phyloP scores from a whole-genome alignment of 257 asterid species.

The Nicotiana knightiana region DNA sequence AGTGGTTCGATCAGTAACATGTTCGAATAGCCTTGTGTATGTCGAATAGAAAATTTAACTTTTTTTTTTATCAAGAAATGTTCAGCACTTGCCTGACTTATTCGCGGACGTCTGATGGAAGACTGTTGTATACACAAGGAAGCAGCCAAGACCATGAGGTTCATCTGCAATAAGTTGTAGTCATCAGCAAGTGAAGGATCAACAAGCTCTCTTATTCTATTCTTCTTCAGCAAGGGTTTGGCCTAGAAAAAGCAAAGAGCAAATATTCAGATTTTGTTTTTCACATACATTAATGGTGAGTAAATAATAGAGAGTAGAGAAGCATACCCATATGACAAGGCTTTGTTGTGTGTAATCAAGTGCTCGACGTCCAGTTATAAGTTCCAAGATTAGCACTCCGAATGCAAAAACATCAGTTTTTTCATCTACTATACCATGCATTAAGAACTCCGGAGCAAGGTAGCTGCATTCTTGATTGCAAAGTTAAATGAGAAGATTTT shows the following conservation, averaged over 20 bases:
- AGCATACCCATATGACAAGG: slow-evolving; percentile 85
- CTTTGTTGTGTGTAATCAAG: slow-evolving; percentile 84
- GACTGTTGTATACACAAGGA: slow-evolving; percentile 71
- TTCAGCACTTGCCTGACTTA: slow-evolving; percentile 58
- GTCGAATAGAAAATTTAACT: neutral
- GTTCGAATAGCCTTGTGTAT: neutral
- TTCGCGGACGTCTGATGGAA: slow-evolving; percentile 57
- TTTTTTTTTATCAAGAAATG: neutral
- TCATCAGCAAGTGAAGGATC: slow-evolving; percentile 63
- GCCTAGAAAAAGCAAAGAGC: slow-evolving; percentile 36
- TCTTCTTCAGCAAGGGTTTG: slow-evolving; percentile 75
- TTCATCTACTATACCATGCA: slow-evolving; percentile 87
- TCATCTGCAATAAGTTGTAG: slow-evolving; percentile 52
- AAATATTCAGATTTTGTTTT: neutral
- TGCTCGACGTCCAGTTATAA: slow-evolving; percentile 79
- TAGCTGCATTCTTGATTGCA: slow-evolving; percentile 35
- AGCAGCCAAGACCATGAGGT: slow-evolving; percentile 66
- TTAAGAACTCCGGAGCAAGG: slow-evolving; percentile 79
- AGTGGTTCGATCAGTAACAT: neutral
- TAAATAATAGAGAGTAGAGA: neutral
- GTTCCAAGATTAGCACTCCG: slow-evolving; percentile 77
- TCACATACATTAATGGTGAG: neutral
- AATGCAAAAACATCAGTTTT: slow-evolving; percentile 80
- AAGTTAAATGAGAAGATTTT: neutral
- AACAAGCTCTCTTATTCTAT: slow-evolving; percentile 60